Percentiles rank a stretch among this genome's conserved stretches.
Evolutionary conservation across 2,329 filamentous ascomycete genomes (phyloP).

Genomic region (Paracamarosporium sp.): DNA sequence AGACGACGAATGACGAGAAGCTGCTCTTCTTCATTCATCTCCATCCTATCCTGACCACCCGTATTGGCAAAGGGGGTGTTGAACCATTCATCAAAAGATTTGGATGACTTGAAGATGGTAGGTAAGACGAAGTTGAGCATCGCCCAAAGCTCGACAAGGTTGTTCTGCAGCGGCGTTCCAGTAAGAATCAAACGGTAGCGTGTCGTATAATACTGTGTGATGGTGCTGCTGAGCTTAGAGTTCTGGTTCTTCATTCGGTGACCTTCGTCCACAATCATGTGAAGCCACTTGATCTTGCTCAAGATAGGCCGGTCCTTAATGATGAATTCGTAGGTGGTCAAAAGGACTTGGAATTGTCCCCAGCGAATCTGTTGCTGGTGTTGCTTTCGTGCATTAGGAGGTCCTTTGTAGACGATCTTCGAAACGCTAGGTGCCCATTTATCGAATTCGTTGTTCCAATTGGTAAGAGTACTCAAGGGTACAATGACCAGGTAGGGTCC

Average conservation of each 20-base stretch:
- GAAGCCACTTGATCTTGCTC: slow-evolving; percentile 99
- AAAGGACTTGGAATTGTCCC: slow-evolving; percentile 91
- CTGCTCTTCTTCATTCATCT: slow-evolving; percentile 98
- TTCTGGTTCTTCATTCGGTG: slow-evolving; percentile 99
- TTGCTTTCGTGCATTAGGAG: slow-evolving; percentile 83
- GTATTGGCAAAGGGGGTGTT: slow-evolving; percentile 99
- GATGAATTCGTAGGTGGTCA: slow-evolving; percentile 99
- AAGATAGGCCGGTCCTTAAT: slow-evolving; percentile 97
- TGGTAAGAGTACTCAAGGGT: slow-evolving; percentile 93
- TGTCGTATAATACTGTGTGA: slow-evolving; percentile 93
- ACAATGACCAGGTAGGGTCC: slow-evolving; percentile 97
- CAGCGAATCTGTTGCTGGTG: slow-evolving; percentile 94
- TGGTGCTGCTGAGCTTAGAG: slow-evolving; percentile 93
- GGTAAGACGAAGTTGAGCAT: slow-evolving; percentile 98
- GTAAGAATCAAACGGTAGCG: slow-evolving; percentile 96
- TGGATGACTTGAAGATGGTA: slow-evolving; percentile 98
- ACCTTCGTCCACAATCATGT: slow-evolving; percentile 99
- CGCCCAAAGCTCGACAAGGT: slow-evolving; percentile 93
- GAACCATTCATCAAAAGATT: slow-evolving; percentile 99
- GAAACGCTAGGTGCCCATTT: slow-evolving; percentile 93
- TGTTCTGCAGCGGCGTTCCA: slow-evolving; percentile 96
- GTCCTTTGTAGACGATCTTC: slow-evolving; percentile 96
- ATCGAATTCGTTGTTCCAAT: slow-evolving; percentile 98
- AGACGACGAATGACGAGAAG: slow-evolving; percentile 97
- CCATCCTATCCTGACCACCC: slow-evolving; percentile 97